A percentile compares a stretch with the other conserved stretches of the same genome.
phyloP scores from a whole-genome alignment of 2,329 filamentous ascomycete genomes.

The Triangularia setosa region DNA sequence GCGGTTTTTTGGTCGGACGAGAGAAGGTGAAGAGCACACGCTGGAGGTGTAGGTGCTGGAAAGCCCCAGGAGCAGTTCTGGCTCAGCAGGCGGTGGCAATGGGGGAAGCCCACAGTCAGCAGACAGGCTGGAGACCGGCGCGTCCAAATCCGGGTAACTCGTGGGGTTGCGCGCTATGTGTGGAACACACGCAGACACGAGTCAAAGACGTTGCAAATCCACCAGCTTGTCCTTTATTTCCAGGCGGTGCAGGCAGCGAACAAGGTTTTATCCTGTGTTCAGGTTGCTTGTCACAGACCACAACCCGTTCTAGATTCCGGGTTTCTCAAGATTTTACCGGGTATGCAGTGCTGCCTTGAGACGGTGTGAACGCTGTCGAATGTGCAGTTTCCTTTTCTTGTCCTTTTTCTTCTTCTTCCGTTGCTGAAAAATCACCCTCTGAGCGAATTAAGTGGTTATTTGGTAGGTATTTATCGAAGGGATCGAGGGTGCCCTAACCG shows the following conservation, averaged over 20 bases:
- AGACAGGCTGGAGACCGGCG: constrained; percentile 1
- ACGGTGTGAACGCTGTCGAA: too few relatives aligned
- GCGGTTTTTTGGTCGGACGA: background rate
- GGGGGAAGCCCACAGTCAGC: constrained; percentile 1
- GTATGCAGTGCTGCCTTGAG: background rate
- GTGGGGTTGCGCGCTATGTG: constrained; percentile 8
- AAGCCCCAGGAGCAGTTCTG: constrained; percentile 5
- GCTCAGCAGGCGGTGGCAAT: constrained; percentile 7
- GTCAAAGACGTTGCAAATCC: constrained; percentile 3
- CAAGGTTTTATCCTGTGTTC: constrained; percentile 10
- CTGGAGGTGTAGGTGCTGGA: background rate
- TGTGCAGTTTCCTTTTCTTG: background rate
- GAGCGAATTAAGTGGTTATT: constrained; percentile 2
- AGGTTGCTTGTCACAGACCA: background rate
- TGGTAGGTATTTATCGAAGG: constrained; percentile 2
- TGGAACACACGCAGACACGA: background rate
- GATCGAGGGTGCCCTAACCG: constrained; percentile 7
- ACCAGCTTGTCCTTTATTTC: background rate
- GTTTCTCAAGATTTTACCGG: too few relatives aligned
- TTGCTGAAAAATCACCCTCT: background rate
- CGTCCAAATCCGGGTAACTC: constrained; percentile 7
- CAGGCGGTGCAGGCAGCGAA: constrained; percentile 1
- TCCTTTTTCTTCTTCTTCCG: background rate
- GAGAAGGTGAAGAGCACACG: background rate
- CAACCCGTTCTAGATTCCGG: background rate